These are phyloP conservation scores for Yarrowia divulgata DNA, from an alignment of 805 yeast species.

Conservation along the genomic window DNA sequence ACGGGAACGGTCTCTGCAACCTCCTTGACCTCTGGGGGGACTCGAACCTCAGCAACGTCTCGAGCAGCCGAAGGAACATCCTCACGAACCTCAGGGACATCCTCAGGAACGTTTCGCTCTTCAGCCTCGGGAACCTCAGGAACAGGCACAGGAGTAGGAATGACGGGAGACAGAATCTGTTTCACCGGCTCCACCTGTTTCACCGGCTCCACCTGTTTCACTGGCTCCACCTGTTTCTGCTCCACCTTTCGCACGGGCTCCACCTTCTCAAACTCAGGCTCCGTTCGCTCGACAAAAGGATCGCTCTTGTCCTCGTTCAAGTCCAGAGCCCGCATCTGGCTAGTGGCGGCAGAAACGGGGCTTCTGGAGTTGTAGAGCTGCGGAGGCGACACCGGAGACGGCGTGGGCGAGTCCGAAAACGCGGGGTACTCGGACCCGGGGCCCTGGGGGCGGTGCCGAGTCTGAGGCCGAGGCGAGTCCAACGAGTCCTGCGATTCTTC, in stretches of 20 bases:
- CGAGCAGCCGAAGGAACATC: no score
- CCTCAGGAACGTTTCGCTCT: no score
- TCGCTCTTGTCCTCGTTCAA: background rate
- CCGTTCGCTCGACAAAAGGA: slow-evolving; percentile 1
- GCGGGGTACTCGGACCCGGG: slow-evolving; percentile 9
- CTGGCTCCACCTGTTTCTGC: background rate
- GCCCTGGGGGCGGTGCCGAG: background rate
- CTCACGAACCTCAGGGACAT: no score
- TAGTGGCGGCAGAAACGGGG: background rate
- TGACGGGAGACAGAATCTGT: background rate
- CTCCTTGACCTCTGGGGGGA: background rate
- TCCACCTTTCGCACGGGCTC: background rate
- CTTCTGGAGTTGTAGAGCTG: slow-evolving; percentile 23
- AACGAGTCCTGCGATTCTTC: background rate
- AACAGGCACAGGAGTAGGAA: slow-evolving; percentile 18
- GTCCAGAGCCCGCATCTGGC: slow-evolving; percentile 7
- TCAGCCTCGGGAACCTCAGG: no score
- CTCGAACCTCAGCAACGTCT: no score
- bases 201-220: background rate
- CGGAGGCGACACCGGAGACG: slow-evolving; percentile 13
- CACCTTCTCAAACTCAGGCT: background rate
- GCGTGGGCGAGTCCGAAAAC: slow-evolving; percentile 19
- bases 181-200: background rate
- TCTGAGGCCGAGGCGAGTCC: background rate
- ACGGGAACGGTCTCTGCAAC: slow-evolving; percentile 10